Conservation (phyloP, 805 yeast genomes). For the Nakazawaea ernobii region DNA sequence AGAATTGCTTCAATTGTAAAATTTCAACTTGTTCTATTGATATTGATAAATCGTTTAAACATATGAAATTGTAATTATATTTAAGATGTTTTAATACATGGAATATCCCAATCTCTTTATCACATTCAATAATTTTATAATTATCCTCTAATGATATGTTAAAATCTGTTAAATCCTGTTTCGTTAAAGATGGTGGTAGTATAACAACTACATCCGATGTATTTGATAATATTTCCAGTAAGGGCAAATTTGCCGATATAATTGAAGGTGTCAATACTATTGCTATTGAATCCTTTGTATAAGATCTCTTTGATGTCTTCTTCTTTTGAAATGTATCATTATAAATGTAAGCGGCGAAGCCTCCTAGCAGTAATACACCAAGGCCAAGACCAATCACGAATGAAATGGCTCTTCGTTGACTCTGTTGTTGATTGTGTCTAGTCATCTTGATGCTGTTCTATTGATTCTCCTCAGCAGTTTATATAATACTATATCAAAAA, state of each 20-base stretch:
- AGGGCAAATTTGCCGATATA: conserved; percentile 8
- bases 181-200: conserved; percentile 21
- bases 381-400: conserved; percentile 1
- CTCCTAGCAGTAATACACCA: not conserved
- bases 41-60: conserved; percentile 16
- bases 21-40: conserved; percentile 12
- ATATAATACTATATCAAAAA: not conserved
- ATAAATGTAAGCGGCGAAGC: not conserved
- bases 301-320: not conserved
- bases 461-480: not conserved
- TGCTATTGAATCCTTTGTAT: conserved; percentile 1
- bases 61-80: conserved; percentile 19
- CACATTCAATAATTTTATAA: conserved; percentile 37
- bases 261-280: conserved; percentile 9
- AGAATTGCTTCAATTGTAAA: conserved; percentile 21
- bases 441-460: not conserved
- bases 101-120: conserved; percentile 43
- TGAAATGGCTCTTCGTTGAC: not conserved
- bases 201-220: conserved; percentile 21
- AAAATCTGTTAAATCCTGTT: conserved; percentile 12
- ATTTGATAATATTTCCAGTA: conserved; percentile 11
- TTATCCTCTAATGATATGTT: conserved; percentile 17
- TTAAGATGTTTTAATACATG: conserved; percentile 49
- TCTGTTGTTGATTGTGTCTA: not conserved
- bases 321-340: not conserved